Evolutionary conservation across 108 stramenopile species (phyloP).

Genomic region (Skeletonema potamos): DNA sequence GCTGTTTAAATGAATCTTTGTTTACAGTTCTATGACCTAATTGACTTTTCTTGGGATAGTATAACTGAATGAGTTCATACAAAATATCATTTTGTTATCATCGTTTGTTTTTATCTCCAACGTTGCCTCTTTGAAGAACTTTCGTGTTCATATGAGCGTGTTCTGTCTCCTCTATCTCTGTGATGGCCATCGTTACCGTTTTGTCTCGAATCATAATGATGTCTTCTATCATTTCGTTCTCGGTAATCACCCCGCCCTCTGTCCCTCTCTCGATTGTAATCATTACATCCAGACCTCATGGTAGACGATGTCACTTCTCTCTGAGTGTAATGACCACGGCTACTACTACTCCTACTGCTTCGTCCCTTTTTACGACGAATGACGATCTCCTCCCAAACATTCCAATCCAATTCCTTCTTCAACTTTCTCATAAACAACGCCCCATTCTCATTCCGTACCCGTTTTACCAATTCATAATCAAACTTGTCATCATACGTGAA

Average conservation of each 20-base stretch:
- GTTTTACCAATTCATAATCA: constrained; percentile 29
- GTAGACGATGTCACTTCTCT: not conserved
- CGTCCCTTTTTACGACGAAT: constrained; percentile 13
- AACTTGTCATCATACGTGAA: constrained; percentile 49
- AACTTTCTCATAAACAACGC: constrained; percentile 58
- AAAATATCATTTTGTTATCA: too few relatives aligned
- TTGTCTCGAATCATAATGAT: constrained; percentile 11
- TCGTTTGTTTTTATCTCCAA: not conserved
- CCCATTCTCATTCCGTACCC: constrained; percentile 27
- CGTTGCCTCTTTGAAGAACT: constrained; percentile 2
- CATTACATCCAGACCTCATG: not conserved
- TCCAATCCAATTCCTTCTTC: constrained; percentile 21
- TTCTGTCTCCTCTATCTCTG: constrained; percentile 17
- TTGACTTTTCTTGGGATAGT: too few relatives aligned
- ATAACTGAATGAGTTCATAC: too few relatives aligned
- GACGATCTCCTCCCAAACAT: constrained; percentile 43
- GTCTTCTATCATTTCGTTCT: not conserved
- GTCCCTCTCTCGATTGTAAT: not conserved
- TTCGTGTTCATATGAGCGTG: not conserved
- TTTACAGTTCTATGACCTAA: too few relatives aligned
- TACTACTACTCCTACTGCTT: not conserved
- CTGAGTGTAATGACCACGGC: not conserved
- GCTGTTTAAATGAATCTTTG: too few relatives aligned
- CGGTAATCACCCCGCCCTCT: not conserved
- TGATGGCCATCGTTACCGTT: not conserved